phyloP scores from a whole-genome alignment of 1,284 basidiomycete genomes.

The Trichosporon coremiiforme region DNA sequence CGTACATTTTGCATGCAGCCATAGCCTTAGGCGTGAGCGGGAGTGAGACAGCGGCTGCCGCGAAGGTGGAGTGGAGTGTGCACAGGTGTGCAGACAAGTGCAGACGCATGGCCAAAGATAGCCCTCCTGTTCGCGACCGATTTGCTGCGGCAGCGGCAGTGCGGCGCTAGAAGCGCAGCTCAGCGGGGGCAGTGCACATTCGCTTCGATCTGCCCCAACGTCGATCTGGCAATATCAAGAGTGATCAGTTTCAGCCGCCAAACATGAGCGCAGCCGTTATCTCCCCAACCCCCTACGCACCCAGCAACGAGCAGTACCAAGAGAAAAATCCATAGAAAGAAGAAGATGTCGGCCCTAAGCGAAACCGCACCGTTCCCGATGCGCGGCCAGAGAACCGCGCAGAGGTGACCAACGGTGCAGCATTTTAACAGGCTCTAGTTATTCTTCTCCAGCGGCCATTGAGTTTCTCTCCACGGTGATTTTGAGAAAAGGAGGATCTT shows the following conservation, averaged over 20 bases:
- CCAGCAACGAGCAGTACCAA: background rate
- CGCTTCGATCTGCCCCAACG: too few species aligned
- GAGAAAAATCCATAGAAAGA: background rate
- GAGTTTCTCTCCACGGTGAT: constrained; percentile 20
- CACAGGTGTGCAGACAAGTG: too few species aligned
- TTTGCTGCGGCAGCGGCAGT: background rate
- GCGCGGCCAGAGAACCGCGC: constrained; percentile 23
- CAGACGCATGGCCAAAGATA: background rate
- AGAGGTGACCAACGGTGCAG: constrained; percentile 31
- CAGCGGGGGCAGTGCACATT: too few species aligned
- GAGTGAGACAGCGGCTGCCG: background rate
- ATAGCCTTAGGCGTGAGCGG: background rate
- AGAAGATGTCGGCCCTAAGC: constrained; percentile 50
- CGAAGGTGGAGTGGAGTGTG: too few species aligned
- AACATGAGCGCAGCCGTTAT: background rate
- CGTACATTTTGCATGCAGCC: background rate
- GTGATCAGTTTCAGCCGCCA: background rate
- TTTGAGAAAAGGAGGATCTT: constrained; percentile 25
- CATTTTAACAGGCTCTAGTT: constrained; percentile 45
- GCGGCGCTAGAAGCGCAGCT: background rate
- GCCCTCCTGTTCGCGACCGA: too few species aligned
- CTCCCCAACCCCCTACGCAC: too few species aligned
- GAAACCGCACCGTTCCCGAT: constrained; percentile 41
- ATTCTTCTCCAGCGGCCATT: constrained; percentile 28
- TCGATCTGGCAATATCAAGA: too few species aligned